These are phyloP conservation scores for Hygrophorus pudorinus DNA, from an alignment of 768 basidiomycete species.

Conservation along the genomic window DNA sequence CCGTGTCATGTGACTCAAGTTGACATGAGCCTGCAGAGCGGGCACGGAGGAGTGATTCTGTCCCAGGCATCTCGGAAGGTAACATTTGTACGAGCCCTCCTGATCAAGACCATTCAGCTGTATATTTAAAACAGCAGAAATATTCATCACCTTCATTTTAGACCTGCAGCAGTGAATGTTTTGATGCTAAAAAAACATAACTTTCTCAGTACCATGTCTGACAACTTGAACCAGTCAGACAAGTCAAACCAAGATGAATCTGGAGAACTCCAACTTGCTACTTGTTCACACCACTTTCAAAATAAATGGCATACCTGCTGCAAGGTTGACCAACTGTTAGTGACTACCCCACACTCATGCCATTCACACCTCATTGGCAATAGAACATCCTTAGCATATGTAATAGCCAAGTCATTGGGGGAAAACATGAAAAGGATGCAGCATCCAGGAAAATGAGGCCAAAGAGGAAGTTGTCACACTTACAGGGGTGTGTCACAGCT, in stretches of 20 bases:
- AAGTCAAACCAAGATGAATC: not conserved
- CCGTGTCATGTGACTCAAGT: constrained; percentile 18
- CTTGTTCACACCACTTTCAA: too few relatives aligned
- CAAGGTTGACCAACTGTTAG: constrained; percentile 20
- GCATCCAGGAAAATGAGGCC: too few relatives aligned
- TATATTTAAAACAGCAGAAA: not conserved
- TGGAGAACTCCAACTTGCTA: constrained; percentile 2
- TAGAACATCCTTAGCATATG: constrained; percentile 16
- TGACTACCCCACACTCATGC: constrained; percentile 16
- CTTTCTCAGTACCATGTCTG: not conserved
- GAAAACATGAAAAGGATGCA: too few relatives aligned
- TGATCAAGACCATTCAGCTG: constrained; percentile 1
- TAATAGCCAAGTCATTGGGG: too few relatives aligned
- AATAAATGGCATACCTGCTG: constrained; percentile 15
- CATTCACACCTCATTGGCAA: constrained; percentile 19
- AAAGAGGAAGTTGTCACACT: too few relatives aligned
- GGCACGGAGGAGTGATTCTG: constrained; percentile 7
- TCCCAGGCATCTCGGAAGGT: constrained; percentile 1
- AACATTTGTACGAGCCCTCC: constrained; percentile 2
- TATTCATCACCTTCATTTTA: not conserved
- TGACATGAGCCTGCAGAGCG: constrained; percentile 16
- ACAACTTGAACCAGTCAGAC: too few relatives aligned
- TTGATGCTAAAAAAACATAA: constrained; percentile 11
- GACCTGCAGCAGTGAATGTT: not conserved
- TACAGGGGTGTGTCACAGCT: too few relatives aligned